Conservation (phyloP, 805 yeast genomes). For the Cyberlindnera euphorbiae region DNA sequence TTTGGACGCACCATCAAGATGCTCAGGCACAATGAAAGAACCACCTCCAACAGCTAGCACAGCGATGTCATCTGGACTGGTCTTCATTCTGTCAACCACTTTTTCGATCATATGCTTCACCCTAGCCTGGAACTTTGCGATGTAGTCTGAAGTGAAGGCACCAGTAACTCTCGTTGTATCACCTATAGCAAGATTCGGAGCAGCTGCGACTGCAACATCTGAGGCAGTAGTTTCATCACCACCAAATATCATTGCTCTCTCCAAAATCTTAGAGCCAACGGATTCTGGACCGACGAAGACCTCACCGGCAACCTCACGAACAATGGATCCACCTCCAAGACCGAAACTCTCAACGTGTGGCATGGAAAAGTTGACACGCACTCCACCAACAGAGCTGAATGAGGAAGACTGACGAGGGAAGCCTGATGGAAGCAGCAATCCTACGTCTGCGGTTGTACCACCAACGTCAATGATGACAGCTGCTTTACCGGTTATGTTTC, state of each 20-base stretch:
- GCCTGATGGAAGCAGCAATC: slow-evolving; percentile 32
- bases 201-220: slow-evolving; percentile 30
- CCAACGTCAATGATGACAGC: slow-evolving; percentile 45
- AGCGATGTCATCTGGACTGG: slow-evolving; percentile 38
- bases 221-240: slow-evolving; percentile 38
- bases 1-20: slow-evolving; percentile 36
- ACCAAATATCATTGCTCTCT: slow-evolving; percentile 36
- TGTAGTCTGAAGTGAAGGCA: slow-evolving; percentile 1
- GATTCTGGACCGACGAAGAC: slow-evolving; percentile 44
- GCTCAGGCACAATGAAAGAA: slow-evolving; percentile 38
- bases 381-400: slow-evolving; percentile 41
- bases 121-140: slow-evolving; percentile 12
- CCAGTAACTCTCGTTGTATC: not conserved
- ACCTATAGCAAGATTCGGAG: slow-evolving; percentile 4
- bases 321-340: slow-evolving; percentile 46
- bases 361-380: slow-evolving; percentile 45
- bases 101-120: slow-evolving; percentile 29
- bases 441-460: slow-evolving; percentile 50
- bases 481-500: slow-evolving; percentile 26
- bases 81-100: slow-evolving; percentile 41
- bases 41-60: slow-evolving; percentile 48
- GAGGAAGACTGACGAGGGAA: slow-evolving; percentile 35
- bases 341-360: slow-evolving; percentile 47
- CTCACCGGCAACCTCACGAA: slow-evolving; percentile 25
- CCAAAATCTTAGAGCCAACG: slow-evolving; percentile 34